Base-by-base conservation (phyloP, 805 yeast genomes). In the Candida michaelii region DNA sequence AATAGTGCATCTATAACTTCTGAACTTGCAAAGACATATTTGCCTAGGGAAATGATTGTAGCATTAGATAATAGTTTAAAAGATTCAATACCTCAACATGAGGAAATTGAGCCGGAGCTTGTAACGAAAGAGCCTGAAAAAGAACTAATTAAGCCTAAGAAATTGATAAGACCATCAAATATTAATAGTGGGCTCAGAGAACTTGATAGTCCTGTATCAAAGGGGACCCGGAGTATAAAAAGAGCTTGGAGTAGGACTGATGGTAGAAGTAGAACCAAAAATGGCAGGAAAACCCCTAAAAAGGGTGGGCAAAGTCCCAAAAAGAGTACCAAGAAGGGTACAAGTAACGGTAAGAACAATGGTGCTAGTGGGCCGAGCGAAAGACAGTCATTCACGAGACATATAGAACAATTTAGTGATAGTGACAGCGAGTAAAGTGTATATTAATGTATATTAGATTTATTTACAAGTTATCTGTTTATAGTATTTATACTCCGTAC, bases 21-120 rank as follows among this genome's bases (percentile, higher is more conserved):
- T 1, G 45, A 42, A 14, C 46, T 69, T n/a, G 74, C 74, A 0
- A 62, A 58, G 17, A 51, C 50, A 8, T 56, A 60, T 23, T 51
- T 69, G 24, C 75, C 75, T 0, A 54, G 68, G 14, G 75, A 69
- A 40, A 40, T 49, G 27, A 51, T 69, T 27, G 52, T 66, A 31
- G 52, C 62, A 0, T 51, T 69, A 24, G 65, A 67, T 42, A 62
- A 61, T 37, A 60, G 56, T 33, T 50, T 66, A n/a, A 47, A 50
- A 21, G 33, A 42, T 36, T 16, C 31, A n/a, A n/a, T n/a, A n/a
- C n/a, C n/a, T n/a, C n/a, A n/a, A n/a, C n/a, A n/a, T n/a, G 13
- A 7, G 12, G 29, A 25, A 11, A 29, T 29, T 6, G 8, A 35
- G 6, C 13, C 12, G 36, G 14, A n/a, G 30, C 12, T 21, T 21